Evolutionary conservation across 2,329 filamentous ascomycete genomes (phyloP).

Genomic region (Colletotrichum somersetense): DNA sequence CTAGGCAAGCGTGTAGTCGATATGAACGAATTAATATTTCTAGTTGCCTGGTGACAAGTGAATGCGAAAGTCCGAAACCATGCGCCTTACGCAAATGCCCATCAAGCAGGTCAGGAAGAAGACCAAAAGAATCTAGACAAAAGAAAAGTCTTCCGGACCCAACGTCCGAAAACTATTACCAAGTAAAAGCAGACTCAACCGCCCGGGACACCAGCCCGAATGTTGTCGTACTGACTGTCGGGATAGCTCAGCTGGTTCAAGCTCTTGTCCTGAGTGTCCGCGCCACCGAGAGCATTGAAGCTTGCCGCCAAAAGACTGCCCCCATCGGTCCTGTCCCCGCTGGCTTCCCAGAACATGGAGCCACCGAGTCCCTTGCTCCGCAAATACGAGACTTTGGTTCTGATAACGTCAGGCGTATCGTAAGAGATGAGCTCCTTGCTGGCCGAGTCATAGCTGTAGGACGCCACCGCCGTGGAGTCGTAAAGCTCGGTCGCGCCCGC

Average conservation of each 20-base stretch:
- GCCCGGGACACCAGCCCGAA: conserved; percentile 47
- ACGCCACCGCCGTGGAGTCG: conserved; percentile 71
- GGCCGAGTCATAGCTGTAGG: conserved; percentile 75
- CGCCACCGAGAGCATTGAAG: conserved; percentile 47
- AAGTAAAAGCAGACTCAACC: not conserved
- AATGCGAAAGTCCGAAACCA: not conserved
- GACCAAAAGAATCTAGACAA: not conserved
- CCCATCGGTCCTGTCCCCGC: conserved; percentile 68
- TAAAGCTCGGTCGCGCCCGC: conserved; percentile 67
- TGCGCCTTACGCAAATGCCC: not conserved
- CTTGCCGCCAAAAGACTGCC: conserved; percentile 66
- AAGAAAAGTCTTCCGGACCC: not conserved
- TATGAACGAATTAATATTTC: not conserved
- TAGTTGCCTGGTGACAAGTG: not conserved
- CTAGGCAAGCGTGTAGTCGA: not conserved
- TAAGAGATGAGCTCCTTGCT: conserved; percentile 77
- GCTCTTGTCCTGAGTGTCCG: conserved; percentile 60
- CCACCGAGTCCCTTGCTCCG: conserved; percentile 73
- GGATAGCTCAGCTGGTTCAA: conserved; percentile 69
- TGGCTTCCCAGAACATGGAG: conserved; percentile 88
- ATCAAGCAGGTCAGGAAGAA: too few species aligned
- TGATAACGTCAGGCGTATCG: conserved; percentile 70
- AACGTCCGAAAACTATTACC: too few species aligned
- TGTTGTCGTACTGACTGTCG: conserved; percentile 69
- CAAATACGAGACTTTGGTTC: conserved; percentile 75